Conservation (phyloP, 805 yeast species). For the Starmerella vaccinii region DNA sequence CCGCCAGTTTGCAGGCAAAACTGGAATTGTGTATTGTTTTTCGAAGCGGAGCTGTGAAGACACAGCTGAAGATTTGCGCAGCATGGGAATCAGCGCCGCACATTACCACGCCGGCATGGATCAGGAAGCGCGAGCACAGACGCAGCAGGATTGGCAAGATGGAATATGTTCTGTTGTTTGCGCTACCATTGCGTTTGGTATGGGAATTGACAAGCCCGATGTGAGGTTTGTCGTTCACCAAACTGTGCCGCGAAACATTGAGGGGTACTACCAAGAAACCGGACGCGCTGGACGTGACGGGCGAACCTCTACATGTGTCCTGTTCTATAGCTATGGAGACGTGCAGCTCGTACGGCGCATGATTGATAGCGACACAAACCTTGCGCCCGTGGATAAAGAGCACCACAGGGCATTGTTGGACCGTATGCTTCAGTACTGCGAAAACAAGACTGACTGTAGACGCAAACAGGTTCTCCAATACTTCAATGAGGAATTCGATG, state of each 20-base stretch:
- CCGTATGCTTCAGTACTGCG: conserved; percentile 85
- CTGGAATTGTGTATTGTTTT: conserved; percentile 91
- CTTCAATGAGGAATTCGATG: conserved; percentile 73
- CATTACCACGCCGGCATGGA: conserved; percentile 94
- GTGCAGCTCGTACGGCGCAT: conserved; percentile 64
- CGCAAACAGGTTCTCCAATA: conserved; percentile 80
- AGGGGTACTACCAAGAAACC: conserved; percentile 95
- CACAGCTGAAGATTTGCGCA: conserved; percentile 49
- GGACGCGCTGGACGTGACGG: conserved; percentile 99
- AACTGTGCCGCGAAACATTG: conserved; percentile 79
- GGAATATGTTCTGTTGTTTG: conserved; percentile 68
- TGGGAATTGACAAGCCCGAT: conserved; percentile 97
- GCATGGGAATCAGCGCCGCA: conserved; percentile 51
- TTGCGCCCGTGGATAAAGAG: conserved; percentile 55
- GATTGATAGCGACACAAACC: conserved; percentile 65
- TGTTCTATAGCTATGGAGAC: conserved; percentile 73
- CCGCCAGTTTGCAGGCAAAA: conserved; percentile 41
- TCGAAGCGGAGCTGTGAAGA: conserved; percentile 83
- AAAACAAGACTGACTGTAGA: conserved; percentile 81
- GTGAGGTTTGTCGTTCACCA: conserved; percentile 86
- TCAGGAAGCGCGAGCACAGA: conserved; percentile 54
- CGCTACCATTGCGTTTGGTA: conserved; percentile 97
- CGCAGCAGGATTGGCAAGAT: conserved; percentile 78
- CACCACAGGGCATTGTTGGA: conserved; percentile 66
- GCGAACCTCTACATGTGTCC: conserved; percentile 61